Evolutionary conservation across 2,329 filamentous ascomycete genomes (phyloP), one percentile per base, ranked within the genome.

Genomic region (Fusarium nanum): DNA sequence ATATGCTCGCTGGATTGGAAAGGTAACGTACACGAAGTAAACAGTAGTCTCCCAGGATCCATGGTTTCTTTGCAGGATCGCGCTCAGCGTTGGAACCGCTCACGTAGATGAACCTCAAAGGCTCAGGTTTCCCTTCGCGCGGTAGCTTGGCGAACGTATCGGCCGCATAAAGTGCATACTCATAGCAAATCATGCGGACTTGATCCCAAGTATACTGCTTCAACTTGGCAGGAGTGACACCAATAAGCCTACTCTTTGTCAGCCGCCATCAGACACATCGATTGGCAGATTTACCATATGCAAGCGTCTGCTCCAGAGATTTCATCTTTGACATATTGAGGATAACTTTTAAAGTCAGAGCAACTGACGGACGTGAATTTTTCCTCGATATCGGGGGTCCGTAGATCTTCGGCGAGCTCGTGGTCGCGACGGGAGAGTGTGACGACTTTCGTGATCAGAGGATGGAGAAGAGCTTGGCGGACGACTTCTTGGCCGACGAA

Each of bases 51-150:
- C 70, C 71, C 28, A 81, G 68, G 10, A 80, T 68, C 62, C 64
- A 72, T 3, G 80, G 81, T 54, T 76, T 83, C 73, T 85, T 82
- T 14, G 71, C 79, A 22, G 78, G 82, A 48, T 88, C 85, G 2
- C 84, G 80, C 66, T 82, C 80, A 4, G 79, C 78, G 2, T 73
- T 76, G 3, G 76, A 69, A 4, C 85, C 86, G 66, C 85, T 88
- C 63, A 84, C 79, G 70, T 86, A 86, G 4, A 86, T 52, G 61
- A 86, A 87, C 2, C 81, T 81, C 34, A 86, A 77, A 1, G 84
- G 82, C 45, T 74, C 77, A 16, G 64, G 50, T 4, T 67, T 55
- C 0, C 64, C 56, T 18, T 56, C 54, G 0, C 73, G 69, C 13
- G 71, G 73, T 16, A 77, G 67, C 10, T 78, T 69, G 9, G 75